These are phyloP conservation scores for Wickerhamomyces subpelliculosus DNA, from an alignment of 805 yeast genomes.

Conservation along the genomic window DNA sequence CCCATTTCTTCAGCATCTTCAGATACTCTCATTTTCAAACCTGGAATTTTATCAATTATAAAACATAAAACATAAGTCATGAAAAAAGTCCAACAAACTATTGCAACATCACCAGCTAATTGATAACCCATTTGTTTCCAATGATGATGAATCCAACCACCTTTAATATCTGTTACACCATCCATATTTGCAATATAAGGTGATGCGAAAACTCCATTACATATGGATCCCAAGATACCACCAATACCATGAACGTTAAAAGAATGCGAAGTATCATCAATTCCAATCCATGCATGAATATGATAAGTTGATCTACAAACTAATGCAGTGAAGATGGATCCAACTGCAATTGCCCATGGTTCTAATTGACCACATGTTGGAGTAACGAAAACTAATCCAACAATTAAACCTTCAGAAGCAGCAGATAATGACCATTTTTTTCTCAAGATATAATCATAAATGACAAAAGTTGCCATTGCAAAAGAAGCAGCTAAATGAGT, in stretches of 20 bases:
- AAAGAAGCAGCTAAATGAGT: slow-evolving; percentile 84
- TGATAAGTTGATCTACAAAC: slow-evolving; percentile 85
- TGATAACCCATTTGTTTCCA: slow-evolving; percentile 91
- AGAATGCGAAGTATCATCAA: slow-evolving; percentile 90
- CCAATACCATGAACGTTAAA: slow-evolving; percentile 97
- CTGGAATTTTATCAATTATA: slow-evolving; percentile 44
- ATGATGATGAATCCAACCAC: slow-evolving; percentile 92
- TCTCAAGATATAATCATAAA: slow-evolving; percentile 78
- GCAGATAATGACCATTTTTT: slow-evolving; percentile 90
- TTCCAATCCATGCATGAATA: slow-evolving; percentile 65
- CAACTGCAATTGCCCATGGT: slow-evolving; percentile 81
- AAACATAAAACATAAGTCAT: slow-evolving; percentile 38
- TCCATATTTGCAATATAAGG: slow-evolving; percentile 85
- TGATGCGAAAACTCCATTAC: slow-evolving; percentile 82
- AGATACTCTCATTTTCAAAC: slow-evolving; percentile 36
- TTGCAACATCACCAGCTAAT: slow-evolving; percentile 46
- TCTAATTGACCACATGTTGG: slow-evolving; percentile 91
- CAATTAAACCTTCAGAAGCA: slow-evolving; percentile 87
- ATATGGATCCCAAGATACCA: slow-evolving; percentile 80
- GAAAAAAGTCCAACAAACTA: slow-evolving; percentile 37
- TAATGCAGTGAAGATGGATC: slow-evolving; percentile 72
- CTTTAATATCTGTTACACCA: slow-evolving; percentile 72
- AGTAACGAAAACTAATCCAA: slow-evolving; percentile 97
- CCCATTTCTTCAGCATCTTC: slow-evolving; percentile 45
- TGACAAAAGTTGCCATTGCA: slow-evolving; percentile 85